phyloP scores from a whole-genome alignment of 139 green algal species.

The Closterium sp. region DNA sequence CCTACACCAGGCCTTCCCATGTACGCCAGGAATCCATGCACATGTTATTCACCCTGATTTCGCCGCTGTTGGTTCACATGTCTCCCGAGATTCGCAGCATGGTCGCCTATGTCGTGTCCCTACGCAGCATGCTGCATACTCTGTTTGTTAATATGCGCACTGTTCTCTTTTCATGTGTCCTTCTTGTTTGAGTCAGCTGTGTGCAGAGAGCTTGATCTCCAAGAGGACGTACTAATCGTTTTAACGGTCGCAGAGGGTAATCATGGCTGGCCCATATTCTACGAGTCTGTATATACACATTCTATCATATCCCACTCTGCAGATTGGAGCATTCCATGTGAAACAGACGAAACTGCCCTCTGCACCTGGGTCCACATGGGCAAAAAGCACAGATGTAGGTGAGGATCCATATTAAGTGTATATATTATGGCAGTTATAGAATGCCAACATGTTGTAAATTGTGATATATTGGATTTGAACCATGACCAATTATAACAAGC shows the following conservation, averaged over 20 bases:
- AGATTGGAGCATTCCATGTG: neutral
- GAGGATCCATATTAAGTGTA: neutral
- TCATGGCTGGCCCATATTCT: conserved; percentile 28
- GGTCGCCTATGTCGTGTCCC: too few species aligned
- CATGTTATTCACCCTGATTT: neutral
- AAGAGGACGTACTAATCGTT: conserved; percentile 39
- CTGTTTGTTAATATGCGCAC: too few species aligned
- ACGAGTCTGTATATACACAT: conserved; percentile 3
- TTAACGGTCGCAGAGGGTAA: conserved; percentile 43
- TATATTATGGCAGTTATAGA: neutral
- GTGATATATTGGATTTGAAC: too few species aligned
- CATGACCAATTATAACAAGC: too few species aligned
- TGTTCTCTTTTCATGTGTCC: too few species aligned
- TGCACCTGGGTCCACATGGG: neutral
- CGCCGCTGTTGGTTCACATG: neutral
- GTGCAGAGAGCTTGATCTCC: conserved; percentile 22
- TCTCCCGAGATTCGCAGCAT: neutral
- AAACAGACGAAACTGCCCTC: neutral
- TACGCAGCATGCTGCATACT: too few species aligned
- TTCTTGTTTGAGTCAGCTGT: conserved; percentile 3
- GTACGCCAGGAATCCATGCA: neutral
- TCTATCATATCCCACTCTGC: neutral
- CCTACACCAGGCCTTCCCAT: conserved; percentile 28
- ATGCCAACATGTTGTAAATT: neutral
- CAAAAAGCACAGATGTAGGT: neutral